Conservation (phyloP, 495 filamentous ascomycete genomes). For the Hypoxylon crocopeplum region DNA sequence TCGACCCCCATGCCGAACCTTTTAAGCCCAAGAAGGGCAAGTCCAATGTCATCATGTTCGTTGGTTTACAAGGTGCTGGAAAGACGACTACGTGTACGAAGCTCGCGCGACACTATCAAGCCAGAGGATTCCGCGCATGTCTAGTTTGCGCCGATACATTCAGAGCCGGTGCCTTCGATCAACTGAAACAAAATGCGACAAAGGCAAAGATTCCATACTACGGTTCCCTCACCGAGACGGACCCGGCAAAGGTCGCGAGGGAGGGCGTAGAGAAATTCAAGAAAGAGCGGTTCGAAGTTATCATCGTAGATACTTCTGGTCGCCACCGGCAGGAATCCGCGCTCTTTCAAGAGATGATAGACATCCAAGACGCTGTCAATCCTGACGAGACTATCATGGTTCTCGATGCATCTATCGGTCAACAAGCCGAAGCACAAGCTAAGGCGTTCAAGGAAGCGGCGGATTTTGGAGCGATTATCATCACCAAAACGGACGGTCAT, state of each 20-base stretch:
- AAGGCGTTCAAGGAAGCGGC: conserved; percentile 97
- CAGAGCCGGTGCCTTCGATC: conserved; percentile 96
- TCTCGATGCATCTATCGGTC: conserved; percentile 93
- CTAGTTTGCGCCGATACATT: conserved; percentile 99
- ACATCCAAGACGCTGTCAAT: conserved; percentile 89
- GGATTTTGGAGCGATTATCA: conserved; percentile 98
- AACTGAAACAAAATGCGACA: conserved; percentile 97
- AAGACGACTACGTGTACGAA: conserved; percentile 99
- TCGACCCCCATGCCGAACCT: conserved; percentile 93
- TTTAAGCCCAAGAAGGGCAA: conserved; percentile 98
- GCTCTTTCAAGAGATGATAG: conserved; percentile 96
- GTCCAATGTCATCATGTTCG: conserved; percentile 98
- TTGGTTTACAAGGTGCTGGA: conserved; percentile 94
- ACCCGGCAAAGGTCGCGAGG: conserved; percentile 88
- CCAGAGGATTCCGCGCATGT: conserved; percentile 90
- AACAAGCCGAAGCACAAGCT: conserved; percentile 92
- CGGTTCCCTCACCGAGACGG: conserved; percentile 92
- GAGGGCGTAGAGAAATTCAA: conserved; percentile 99
- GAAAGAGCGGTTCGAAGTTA: conserved; percentile 97
- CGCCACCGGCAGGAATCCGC: conserved; percentile 94
- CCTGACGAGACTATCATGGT: conserved; percentile 99
- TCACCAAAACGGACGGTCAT: conserved; percentile 97
- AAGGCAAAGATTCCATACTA: conserved; percentile 99
- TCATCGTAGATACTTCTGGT: conserved; percentile 97
- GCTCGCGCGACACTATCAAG: conserved; percentile 92